Evolutionary conservation across 352 stramenopile genomes (phyloP), one percentile per base, ranked within the genome.

Genomic region (Globisporangium barbulae): DNA sequence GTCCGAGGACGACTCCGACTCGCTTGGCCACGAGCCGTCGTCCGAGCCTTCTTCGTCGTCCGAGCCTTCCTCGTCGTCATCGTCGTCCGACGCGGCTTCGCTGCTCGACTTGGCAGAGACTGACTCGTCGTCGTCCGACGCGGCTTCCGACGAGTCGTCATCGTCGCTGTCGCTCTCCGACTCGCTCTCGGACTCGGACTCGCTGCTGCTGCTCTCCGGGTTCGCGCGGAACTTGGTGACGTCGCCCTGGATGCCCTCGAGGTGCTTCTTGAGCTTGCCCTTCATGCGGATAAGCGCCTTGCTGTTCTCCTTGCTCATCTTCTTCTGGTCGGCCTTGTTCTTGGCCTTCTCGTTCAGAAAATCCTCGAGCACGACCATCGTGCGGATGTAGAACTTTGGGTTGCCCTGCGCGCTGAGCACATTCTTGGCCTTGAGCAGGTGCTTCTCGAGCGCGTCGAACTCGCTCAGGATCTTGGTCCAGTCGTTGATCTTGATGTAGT

Each of bases 231-330:
- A 98, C 64, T 92, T 85, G 59, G 96, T 79, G 62, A 98, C 88
- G 53, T 97, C 81, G 39, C 73, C 73, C 55, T 82, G 74, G 66
- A 98, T 96, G n/a, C 80, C 70, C 65, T 99, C 97, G 61, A 98
- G 91, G 75, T 98, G 90, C 80, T 98, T 98, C 71, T 98, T 97
- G 50, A 99, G 70, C 72, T 94, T 97, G 55, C 98, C 87, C 85
- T 99, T 99, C 95, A 99, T 99, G 19, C 95, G 84, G 72, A 99
- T 99, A 12, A 99, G 83, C 47, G 94, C 93, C 71, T 97, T 96
- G 61, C 83, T 96, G 78, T 98, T 98, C 62, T 96, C 91, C 61
- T 97, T 96, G 85, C 82, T 98, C 74, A 99, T 94, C 75, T 98
- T 98, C 81, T 99, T 98, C 63, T 98, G 93, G 37, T 94, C 89